These are phyloP conservation scores for Mycocentrospora acerina DNA, from an alignment of 2,329 filamentous ascomycete genomes.

Conservation along the genomic window DNA sequence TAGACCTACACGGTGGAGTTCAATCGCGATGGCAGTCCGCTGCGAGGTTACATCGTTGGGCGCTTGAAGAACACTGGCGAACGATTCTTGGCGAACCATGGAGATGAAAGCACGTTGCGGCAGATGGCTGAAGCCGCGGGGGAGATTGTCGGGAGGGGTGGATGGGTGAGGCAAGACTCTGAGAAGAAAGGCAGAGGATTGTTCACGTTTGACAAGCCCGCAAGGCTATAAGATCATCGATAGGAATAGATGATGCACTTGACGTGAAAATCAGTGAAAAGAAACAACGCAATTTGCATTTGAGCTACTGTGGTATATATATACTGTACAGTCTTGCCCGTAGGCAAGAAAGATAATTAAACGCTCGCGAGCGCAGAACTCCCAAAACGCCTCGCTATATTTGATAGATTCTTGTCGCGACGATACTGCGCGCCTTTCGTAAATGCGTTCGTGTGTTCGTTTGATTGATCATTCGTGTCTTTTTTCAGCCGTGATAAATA, in stretches of 20 bases:
- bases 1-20: constrained; percentile 65
- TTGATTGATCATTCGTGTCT: constrained; percentile 5
- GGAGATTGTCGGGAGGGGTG: constrained; percentile 54
- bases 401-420: constrained; percentile 2
- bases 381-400: constrained; percentile 1
- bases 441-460: too few species aligned
- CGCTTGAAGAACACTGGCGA: constrained; percentile 49
- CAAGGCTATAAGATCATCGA: constrained; percentile 14
- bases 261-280: too few species aligned
- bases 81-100: constrained; percentile 61
- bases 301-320: neutral
- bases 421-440: constrained; percentile 8
- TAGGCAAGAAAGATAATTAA: neutral
- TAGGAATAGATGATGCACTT: neutral
- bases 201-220: constrained; percentile 28
- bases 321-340: constrained; percentile 4
- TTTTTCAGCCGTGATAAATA: constrained; percentile 9
- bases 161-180: constrained; percentile 46
- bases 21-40: constrained; percentile 52
- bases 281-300: too few species aligned
- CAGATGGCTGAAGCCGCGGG: constrained; percentile 46
- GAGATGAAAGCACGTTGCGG: constrained; percentile 51
- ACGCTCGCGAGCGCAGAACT: constrained; percentile 1
- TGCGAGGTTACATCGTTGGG: constrained; percentile 55
- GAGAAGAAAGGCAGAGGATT: constrained; percentile 29